Evolutionary conservation across 192 early-diverging fungal genomes (phyloP).

Genomic region (Paraglomus occultum): DNA sequence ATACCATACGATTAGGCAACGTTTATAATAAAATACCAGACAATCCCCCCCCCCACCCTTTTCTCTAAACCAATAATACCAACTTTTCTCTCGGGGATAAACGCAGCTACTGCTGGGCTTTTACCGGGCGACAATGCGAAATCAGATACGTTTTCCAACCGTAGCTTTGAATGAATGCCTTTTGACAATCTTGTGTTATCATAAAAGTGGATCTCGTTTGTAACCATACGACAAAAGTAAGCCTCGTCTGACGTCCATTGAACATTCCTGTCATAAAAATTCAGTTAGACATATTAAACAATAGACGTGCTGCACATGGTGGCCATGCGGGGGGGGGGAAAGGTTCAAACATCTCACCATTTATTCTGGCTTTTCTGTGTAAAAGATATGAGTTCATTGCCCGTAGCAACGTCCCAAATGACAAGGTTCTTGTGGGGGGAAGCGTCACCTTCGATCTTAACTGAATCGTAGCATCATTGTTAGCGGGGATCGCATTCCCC

Average conservation of each 20-base stretch:
- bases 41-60: constrained; percentile 1
- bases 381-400: constrained; percentile 67
- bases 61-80: constrained; percentile 15
- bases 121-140: constrained; percentile 92
- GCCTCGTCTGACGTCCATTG: constrained; percentile 94
- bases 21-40: constrained; percentile 9
- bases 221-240: constrained; percentile 82
- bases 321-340: no score
- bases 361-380: constrained; percentile 77
- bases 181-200: constrained; percentile 59
- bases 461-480: constrained; percentile 36
- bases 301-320: background rate
- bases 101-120: constrained; percentile 78
- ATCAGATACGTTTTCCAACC: constrained; percentile 70
- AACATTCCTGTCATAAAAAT: constrained; percentile 63
- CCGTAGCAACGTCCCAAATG: constrained; percentile 76
- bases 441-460: constrained; percentile 66
- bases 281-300: background rate
- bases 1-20: background rate
- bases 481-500: background rate
- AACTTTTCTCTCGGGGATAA: constrained; percentile 85
- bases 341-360: constrained; percentile 46
- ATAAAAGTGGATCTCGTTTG: constrained; percentile 88
- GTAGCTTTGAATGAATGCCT: constrained; percentile 56
- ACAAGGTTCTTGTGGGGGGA: constrained; percentile 76